Evolutionary conservation across 1,284 basidiomycete genomes (phyloP), one percentile per base, ranked within the genome.

Genomic region (Polyporus tsugae): DNA sequence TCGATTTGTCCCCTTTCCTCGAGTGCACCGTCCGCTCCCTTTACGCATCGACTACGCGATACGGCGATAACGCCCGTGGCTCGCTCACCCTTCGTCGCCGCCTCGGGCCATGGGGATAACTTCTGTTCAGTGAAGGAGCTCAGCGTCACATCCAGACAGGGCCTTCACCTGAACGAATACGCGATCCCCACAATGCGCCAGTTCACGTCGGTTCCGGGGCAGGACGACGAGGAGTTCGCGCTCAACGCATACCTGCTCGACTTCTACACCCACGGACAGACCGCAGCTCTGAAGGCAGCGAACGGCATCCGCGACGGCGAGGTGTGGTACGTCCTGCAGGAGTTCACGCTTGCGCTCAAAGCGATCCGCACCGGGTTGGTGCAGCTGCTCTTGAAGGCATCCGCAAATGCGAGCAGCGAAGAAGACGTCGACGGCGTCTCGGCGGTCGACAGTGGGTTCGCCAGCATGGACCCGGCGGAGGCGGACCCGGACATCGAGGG

Each of bases 221-320:
- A 72, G 4, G 63, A 65, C 33, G 66, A 69, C 38, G 76, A 78
- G 57, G 75, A 80, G 42, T 75, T 80, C 70, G 77, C 81, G 29
- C 81, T 90, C 53, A 92, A 92, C 68, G 90, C 89, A 0, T 91
- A 91, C 73, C 77, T 91, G 5, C 80, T 86, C 64, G 91, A 92
- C 75, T 92, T 91, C 78, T 91, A 85, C 75, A 84, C 75, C 0
- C 91, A 92, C 69, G 91, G 90, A 0, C 88, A 90, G 73, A 80
- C 82, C 7, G 73, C 79, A 0, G 80, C 87, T 0, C 77, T 91
- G 61, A 80, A 79, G 11, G 70, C 73, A 0, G 88, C 87, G 2
- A 91, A 91, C 68, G 87, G 83, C 1, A 87, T 91, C 57, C 79
- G 89, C 33, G 76, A 80, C 4, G 87, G 87, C 15, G 88, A 91